These are phyloP conservation scores for Talaromyces pinophilus DNA, from an alignment of 2,329 filamentous ascomycete species.

Conservation along the genomic window DNA sequence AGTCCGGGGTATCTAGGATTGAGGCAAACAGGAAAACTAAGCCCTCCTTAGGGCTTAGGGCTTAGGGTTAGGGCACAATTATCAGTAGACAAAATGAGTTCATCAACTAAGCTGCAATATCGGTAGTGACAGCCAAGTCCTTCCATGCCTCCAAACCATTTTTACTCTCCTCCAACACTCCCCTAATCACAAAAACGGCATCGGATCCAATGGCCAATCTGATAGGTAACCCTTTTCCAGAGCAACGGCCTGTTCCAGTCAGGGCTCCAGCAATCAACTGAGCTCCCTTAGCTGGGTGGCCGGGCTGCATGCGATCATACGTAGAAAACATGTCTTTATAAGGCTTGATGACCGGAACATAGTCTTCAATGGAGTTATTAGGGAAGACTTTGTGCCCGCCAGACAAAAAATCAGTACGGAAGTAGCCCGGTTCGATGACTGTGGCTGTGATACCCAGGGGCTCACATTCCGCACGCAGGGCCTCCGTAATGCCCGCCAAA, in stretches of 20 bases:
- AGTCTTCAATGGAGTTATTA: constrained; percentile 11
- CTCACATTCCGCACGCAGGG: background rate
- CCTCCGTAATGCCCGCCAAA: background rate
- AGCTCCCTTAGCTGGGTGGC: constrained; percentile 19
- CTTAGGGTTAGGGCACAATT: no score
- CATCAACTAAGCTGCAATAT: constrained; percentile 26
- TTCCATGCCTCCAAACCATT: background rate
- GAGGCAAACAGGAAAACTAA: no score
- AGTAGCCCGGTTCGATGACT: constrained; percentile 18
- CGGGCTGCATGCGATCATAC: constrained; percentile 18
- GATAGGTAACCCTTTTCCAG: constrained; percentile 6
- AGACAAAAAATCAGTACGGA: constrained; percentile 20
- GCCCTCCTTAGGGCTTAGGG: no score
- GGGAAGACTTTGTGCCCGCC: constrained; percentile 3
- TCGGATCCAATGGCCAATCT: constrained; percentile 18
- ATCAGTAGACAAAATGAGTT: background rate
- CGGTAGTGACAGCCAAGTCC: constrained; percentile 25
- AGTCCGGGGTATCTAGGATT: no score
- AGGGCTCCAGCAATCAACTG: constrained; percentile 16
- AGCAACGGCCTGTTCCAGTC: constrained; percentile 14
- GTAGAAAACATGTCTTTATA: constrained; percentile 1
- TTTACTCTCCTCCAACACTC: background rate
- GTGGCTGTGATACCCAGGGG: constrained; percentile 11
- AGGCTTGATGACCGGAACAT: constrained; percentile 9
- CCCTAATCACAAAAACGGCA: constrained; percentile 10